phyloP scores from a whole-genome alignment of 2,329 filamentous ascomycete genomes.

The Aurifilum marmelostoma region DNA sequence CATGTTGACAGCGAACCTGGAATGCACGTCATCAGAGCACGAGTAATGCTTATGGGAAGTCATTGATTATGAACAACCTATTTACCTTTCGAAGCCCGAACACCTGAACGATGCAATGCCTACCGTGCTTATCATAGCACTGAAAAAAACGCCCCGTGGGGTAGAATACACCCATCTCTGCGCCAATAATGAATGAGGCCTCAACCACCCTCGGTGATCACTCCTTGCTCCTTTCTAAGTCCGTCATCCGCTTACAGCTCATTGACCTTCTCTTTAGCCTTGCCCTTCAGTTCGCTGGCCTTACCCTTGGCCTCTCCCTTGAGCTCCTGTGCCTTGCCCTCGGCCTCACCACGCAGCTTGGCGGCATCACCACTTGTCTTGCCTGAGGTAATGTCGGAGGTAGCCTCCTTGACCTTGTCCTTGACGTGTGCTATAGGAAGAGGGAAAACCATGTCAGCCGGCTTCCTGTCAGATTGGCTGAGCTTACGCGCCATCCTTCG shows the following conservation, averaged over 20 bases:
- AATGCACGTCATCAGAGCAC: background rate
- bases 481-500: constrained; percentile 21
- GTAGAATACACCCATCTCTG: background rate
- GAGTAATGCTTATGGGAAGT: too few relatives aligned
- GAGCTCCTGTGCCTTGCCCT: constrained; percentile 42
- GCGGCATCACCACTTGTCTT: constrained; percentile 42
- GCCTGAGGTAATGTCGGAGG: constrained; percentile 40
- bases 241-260: constrained; percentile 14
- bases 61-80: background rate
- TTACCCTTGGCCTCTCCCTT: constrained; percentile 44
- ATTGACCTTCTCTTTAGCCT: constrained; percentile 30
- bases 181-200: background rate
- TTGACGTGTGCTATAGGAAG: constrained; percentile 42
- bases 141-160: background rate
- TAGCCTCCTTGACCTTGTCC: constrained; percentile 53
- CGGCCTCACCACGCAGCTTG: constrained; percentile 42
- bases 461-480: background rate
- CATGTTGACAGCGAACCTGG: too few relatives aligned
- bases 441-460: background rate
- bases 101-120: constrained; percentile 28
- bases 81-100: constrained; percentile 1
- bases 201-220: background rate
- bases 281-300: constrained; percentile 31
- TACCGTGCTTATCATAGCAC: constrained; percentile 7
- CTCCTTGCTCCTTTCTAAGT: background rate